Conservation (phyloP, 345 rosid genomes). For the Luvunga scandens region DNA sequence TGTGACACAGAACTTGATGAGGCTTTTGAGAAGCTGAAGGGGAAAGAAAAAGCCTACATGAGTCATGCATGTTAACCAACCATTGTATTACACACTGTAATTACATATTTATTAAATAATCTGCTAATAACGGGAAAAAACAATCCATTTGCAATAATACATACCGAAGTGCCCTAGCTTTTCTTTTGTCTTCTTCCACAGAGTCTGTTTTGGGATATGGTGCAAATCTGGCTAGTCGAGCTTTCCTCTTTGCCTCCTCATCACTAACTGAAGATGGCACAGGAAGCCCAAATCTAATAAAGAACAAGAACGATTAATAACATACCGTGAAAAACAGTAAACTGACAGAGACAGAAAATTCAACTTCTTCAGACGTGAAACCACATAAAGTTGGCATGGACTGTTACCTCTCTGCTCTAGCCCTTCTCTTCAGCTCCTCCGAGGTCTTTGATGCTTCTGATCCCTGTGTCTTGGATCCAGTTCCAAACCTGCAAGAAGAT, state of each 20-base stretch:
- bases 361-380: not conserved
- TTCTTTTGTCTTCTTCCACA: constrained; percentile 72
- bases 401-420: constrained; percentile 86
- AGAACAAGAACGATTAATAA: not conserved
- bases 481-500: constrained; percentile 65
- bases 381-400: not conserved
- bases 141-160: not conserved
- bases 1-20: constrained; percentile 42
- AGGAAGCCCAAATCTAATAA: constrained; percentile 67
- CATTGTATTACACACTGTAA: not conserved
- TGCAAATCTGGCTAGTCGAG: constrained; percentile 76
- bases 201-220: constrained; percentile 48
- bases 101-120: constrained; percentile 2
- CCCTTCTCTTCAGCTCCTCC: constrained; percentile 85
- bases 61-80: constrained; percentile 1
- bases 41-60: not conserved
- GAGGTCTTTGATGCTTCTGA: constrained; percentile 52
- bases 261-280: constrained; percentile 39
- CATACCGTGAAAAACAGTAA: not conserved
- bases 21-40: constrained; percentile 60
- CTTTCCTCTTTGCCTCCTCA: constrained; percentile 81
- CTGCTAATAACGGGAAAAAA: not conserved
- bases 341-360: not conserved
- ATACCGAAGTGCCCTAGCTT: constrained; percentile 82
- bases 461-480: constrained; percentile 30